Conservation (phyloP, 768 basidiomycete genomes). For the Psilocybe azurescens region DNA sequence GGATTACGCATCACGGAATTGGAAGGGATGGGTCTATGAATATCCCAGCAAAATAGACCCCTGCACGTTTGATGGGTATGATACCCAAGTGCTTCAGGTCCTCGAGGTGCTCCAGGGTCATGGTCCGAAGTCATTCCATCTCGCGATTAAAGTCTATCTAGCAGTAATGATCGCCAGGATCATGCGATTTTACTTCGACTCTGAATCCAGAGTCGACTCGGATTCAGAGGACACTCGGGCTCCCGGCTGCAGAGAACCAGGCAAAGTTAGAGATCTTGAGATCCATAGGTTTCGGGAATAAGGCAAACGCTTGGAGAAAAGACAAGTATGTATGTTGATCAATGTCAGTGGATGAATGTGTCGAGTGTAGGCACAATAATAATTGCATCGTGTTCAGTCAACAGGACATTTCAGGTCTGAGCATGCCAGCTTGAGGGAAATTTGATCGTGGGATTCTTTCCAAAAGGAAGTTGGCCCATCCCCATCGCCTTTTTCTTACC, state of each 20-base stretch:
- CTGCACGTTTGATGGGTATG: conserved; percentile 24
- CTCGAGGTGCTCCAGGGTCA: conserved; percentile 10
- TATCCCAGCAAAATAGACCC: conserved; percentile 25
- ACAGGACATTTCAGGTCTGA: neutral
- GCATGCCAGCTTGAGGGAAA: neutral
- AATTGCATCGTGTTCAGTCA: conserved; percentile 1
- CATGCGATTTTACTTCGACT: neutral
- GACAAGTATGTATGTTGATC: conserved; percentile 1
- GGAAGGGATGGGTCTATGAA: conserved; percentile 25
- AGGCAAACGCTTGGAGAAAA: conserved; percentile 8
- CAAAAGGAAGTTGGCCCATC: conserved; percentile 1
- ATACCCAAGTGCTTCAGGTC: conserved; percentile 14
- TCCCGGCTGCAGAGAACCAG: neutral
- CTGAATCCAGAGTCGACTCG: conserved; percentile 1
- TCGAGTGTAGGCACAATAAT: conserved; percentile 3
- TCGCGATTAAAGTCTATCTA: neutral
- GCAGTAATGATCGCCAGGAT: conserved; percentile 9
- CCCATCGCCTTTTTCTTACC: neutral
- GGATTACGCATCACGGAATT: conserved; percentile 24
- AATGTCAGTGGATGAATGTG: conserved; percentile 6
- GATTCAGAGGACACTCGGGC: conserved; percentile 1
- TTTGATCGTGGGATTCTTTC: neutral
- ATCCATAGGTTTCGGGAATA: conserved; percentile 10
- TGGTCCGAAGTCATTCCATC: conserved; percentile 13
- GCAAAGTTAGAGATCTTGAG: neutral